phyloP scores from a whole-genome alignment of 257 asterid genomes.

The Marsdenia floribunda region DNA sequence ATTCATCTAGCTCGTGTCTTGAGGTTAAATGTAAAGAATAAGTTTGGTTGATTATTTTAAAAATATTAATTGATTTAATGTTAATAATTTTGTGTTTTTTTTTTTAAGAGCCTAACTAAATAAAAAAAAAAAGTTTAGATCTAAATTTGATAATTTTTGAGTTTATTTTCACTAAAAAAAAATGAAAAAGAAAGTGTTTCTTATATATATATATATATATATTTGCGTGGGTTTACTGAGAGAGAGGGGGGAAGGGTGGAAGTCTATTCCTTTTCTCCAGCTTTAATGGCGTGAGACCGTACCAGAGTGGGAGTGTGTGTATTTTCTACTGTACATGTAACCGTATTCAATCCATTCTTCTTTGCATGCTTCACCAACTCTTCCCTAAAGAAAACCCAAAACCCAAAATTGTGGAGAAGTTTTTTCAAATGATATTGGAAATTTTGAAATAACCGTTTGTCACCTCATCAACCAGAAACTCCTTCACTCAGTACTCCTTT shows the following conservation, averaged over 20 bases:
- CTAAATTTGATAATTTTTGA: neutral
- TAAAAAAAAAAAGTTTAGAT: too few species aligned
- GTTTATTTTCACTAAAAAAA: too few species aligned
- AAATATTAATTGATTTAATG: too few species aligned
- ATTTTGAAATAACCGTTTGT: constrained; percentile 7
- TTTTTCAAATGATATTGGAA: constrained; percentile 23
- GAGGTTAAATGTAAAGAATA: too few species aligned
- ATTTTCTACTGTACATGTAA: constrained; percentile 25
- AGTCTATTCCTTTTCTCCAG: constrained; percentile 71
- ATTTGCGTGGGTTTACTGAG: constrained; percentile 4
- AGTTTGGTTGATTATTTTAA: too few species aligned
- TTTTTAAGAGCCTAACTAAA: too few species aligned
- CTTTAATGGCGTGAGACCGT: constrained; percentile 84
- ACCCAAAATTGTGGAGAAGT: constrained; percentile 34
- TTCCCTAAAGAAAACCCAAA: constrained; percentile 43
- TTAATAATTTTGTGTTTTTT: too few species aligned
- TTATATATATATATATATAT: neutral
- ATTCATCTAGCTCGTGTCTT: too few species aligned
- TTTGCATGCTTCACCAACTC: constrained; percentile 88
- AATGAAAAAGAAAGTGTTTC: too few species aligned
- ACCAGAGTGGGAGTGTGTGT: constrained; percentile 39
- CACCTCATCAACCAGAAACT: constrained; percentile 6
- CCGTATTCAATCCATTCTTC: constrained; percentile 42
- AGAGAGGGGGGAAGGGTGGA: constrained; percentile 27
- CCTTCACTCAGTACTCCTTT: constrained; percentile 14